Conservation (phyloP, 495 filamentous ascomycete species). For the Tetracladium setigerum region DNA sequence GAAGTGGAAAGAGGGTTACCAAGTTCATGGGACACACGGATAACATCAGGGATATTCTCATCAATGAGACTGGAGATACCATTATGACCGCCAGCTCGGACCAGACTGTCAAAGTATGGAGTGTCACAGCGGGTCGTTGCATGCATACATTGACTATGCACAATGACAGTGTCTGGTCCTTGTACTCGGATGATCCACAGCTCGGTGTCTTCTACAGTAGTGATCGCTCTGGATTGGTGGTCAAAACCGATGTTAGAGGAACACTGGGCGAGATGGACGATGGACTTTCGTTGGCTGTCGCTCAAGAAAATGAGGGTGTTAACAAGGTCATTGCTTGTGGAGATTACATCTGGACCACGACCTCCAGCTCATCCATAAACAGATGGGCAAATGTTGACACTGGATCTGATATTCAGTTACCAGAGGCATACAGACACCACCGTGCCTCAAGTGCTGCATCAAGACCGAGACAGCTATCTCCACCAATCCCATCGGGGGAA, state of each 20-base stretch:
- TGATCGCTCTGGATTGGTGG: conserved; percentile 83
- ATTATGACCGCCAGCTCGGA: conserved; percentile 95
- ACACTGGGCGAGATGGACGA: conserved; percentile 73
- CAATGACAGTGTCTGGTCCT: conserved; percentile 94
- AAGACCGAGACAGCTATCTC: conserved; percentile 24
- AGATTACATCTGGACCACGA: conserved; percentile 89
- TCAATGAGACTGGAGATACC: conserved; percentile 80
- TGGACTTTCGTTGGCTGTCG: conserved; percentile 77
- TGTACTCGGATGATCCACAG: conserved; percentile 80
- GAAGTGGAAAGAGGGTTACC: conserved; percentile 81
- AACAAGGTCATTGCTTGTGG: conserved; percentile 75
- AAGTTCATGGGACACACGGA: conserved; percentile 99
- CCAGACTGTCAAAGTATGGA: conserved; percentile 97
- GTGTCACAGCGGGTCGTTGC: conserved; percentile 84
- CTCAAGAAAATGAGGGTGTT: conserved; percentile 80
- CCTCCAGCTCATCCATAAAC: conserved; percentile 89
- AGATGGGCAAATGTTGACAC: conserved; percentile 88
- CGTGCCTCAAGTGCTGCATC: conserved; percentile 42
- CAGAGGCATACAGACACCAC: conserved; percentile 46
- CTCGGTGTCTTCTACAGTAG: conserved; percentile 89
- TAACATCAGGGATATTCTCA: conserved; percentile 82
- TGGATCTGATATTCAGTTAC: conserved; percentile 41
- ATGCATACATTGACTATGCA: conserved; percentile 99
- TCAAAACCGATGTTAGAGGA: conserved; percentile 82
- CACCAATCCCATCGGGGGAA: conserved; percentile 19